Conservation (phyloP, 1,139 yeast species). For the Pichia sp. region DNA sequence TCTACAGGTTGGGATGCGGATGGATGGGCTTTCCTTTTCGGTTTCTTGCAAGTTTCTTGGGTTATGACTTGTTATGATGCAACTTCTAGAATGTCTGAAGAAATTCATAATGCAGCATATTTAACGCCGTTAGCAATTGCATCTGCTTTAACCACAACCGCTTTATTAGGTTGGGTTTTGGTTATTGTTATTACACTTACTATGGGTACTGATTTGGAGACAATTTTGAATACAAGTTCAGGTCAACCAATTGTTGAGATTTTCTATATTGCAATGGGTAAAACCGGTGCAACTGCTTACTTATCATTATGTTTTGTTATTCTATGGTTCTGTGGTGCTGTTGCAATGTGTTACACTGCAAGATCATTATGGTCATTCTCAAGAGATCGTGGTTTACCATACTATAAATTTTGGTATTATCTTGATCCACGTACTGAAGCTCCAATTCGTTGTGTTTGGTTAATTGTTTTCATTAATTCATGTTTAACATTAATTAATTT, state of each 20-base stretch:
- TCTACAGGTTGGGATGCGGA: slow-evolving; percentile 31
- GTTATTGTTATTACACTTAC: slow-evolving; percentile 32
- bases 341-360: slow-evolving; percentile 30
- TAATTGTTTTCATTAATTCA: slow-evolving; percentile 30
- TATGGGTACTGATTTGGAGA: slow-evolving; percentile 39
- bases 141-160: slow-evolving; percentile 30
- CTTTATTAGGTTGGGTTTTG: slow-evolving; percentile 31
- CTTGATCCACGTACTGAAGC: slow-evolving; percentile 31
- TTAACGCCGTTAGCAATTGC: slow-evolving; percentile 32
- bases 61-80: slow-evolving; percentile 34
- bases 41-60: slow-evolving; percentile 34
- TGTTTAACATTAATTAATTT: slow-evolving; percentile 32
- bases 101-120: slow-evolving; percentile 40
- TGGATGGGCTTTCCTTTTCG: slow-evolving; percentile 33
- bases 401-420: slow-evolving; percentile 31
- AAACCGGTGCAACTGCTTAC: slow-evolving; percentile 47
- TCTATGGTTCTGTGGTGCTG: slow-evolving; percentile 33
- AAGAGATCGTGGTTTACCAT: slow-evolving; percentile 40
- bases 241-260: slow-evolving; percentile 52
- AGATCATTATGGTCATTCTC: slow-evolving; percentile 35
- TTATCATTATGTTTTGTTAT: slow-evolving; percentile 39
- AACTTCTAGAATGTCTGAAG: slow-evolving; percentile 44
- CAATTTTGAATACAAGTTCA: slow-evolving; percentile 31
- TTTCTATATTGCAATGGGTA: slow-evolving; percentile 45
- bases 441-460: slow-evolving; percentile 34